Percentiles rank a stretch among this genome's conserved stretches.
Evolutionary conservation across 257 asterid genomes (phyloP).

Genomic region (Salvia rosmarinus): DNA sequence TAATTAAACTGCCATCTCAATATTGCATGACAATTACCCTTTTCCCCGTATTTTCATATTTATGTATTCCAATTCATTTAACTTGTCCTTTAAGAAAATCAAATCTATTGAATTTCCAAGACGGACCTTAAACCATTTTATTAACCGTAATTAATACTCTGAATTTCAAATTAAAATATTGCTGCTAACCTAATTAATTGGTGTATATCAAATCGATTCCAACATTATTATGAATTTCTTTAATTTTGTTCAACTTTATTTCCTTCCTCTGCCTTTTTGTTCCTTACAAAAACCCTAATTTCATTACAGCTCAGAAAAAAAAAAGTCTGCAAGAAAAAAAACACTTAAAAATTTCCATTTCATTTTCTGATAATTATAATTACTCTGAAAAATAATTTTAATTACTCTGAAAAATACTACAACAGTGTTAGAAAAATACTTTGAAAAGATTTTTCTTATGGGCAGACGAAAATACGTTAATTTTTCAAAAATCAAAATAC

Average conservation of each 20-base stretch:
- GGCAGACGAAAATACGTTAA: too few relatives aligned
- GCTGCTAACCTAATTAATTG: constrained; percentile 46
- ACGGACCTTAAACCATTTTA: constrained; percentile 84
- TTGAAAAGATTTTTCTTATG: too few relatives aligned
- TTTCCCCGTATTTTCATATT: constrained; percentile 35
- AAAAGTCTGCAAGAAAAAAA: constrained; percentile 29
- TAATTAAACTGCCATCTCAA: constrained; percentile 49
- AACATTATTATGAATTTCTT: constrained; percentile 30
- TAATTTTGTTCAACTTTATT: constrained; percentile 45
- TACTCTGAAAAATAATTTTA: too few relatives aligned
- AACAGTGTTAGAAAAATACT: too few relatives aligned
- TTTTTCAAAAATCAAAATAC: too few relatives aligned
- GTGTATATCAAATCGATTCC: constrained; percentile 40
- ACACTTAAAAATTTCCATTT: constrained; percentile 24
- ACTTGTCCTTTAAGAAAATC: constrained; percentile 45
- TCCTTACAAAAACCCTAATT: constrained; percentile 68
- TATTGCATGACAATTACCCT: constrained; percentile 31
- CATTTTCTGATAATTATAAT: constrained; percentile 19
- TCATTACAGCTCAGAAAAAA: constrained; percentile 20
- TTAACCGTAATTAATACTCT: constrained; percentile 77
- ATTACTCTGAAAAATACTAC: too few relatives aligned
- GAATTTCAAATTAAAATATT: constrained; percentile 65
- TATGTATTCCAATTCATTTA: constrained; percentile 36
- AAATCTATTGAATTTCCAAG: constrained; percentile 68
- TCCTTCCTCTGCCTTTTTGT: constrained; percentile 36